Conservation (phyloP, 768 basidiomycete genomes). For the Boletus insuetus region DNA sequence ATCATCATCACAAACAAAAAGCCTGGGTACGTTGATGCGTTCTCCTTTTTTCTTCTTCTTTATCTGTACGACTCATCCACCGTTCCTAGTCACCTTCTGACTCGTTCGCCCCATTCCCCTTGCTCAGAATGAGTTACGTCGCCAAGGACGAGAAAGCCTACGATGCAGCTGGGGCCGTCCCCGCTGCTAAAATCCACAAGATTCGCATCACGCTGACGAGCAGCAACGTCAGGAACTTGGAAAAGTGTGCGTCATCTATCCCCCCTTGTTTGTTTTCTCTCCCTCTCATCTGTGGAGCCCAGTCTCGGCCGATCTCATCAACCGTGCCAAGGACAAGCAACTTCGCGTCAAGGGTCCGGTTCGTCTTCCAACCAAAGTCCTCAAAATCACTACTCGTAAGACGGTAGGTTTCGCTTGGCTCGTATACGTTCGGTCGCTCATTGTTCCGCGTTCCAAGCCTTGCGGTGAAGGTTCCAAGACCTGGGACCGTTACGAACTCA, state of each 20-base stretch:
- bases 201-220: conserved; percentile 98
- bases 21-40: conserved; percentile 26
- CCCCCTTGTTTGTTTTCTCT: not conserved
- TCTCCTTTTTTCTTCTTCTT: not conserved
- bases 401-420: conserved; percentile 56
- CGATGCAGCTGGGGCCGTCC: conserved; percentile 88
- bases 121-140: conserved; percentile 89
- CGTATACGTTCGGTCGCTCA: not conserved
- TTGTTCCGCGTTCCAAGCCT: conserved; percentile 49
- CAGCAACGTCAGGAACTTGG: conserved; percentile 96
- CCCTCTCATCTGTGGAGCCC: not conserved
- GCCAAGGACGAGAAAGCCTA: conserved; percentile 98
- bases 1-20: conserved; percentile 24
- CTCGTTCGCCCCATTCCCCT: conserved; percentile 43
- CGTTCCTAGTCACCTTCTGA: conserved; percentile 72
- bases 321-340: conserved; percentile 99
- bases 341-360: conserved; percentile 99
- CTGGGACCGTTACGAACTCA: conserved; percentile 99
- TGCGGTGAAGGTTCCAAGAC: conserved; percentile 99
- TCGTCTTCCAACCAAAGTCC: conserved; percentile 96
- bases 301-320: conserved; percentile 97
- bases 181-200: conserved; percentile 94
- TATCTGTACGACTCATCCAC: not conserved
- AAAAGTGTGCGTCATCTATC: conserved; percentile 73
- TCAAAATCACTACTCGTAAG: conserved; percentile 99